Conservation (phyloP, 805 yeast genomes). For the Monosporozyma aerobia region DNA sequence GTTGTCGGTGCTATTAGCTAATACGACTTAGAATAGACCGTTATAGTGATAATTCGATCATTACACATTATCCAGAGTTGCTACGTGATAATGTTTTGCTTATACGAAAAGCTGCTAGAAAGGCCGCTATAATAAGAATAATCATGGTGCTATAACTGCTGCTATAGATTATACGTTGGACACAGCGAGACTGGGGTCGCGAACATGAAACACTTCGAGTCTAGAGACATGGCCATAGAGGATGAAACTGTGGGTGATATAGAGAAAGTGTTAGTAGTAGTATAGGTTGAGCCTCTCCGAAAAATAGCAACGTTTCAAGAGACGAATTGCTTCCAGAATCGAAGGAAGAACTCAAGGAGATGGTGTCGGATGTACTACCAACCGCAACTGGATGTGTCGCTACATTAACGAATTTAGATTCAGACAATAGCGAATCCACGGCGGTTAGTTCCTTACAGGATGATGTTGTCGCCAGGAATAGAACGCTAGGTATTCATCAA, state of each 20-base stretch:
- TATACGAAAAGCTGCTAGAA: too few species aligned
- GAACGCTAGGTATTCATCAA: constrained; percentile 2
- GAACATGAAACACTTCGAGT: neutral
- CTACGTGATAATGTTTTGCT: neutral
- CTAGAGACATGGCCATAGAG: neutral
- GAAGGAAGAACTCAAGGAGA: neutral
- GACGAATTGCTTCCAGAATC: neutral
- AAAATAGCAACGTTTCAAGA: too few species aligned
- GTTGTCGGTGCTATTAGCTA: neutral
- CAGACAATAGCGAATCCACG: constrained; percentile 5
- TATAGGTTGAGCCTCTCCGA: too few species aligned
- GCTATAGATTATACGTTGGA: neutral
- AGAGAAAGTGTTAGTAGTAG: neutral
- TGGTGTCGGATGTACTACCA: neutral
- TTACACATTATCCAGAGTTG: neutral
- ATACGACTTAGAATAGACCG: neutral
- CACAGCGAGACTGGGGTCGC: neutral
- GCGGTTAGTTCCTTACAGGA: constrained; percentile 7
- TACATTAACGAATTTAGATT: too few species aligned
- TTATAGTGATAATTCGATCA: neutral
- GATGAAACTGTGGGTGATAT: neutral
- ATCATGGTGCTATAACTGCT: neutral
- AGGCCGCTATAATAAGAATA: too few species aligned
- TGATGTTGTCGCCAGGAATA: constrained; percentile 8
- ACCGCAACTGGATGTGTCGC: too few species aligned